A percentile compares a stretch with the other conserved stretches of the same genome.
Conservation (phyloP, 2,329 filamentous ascomycete species). For the Cytospora mali region DNA sequence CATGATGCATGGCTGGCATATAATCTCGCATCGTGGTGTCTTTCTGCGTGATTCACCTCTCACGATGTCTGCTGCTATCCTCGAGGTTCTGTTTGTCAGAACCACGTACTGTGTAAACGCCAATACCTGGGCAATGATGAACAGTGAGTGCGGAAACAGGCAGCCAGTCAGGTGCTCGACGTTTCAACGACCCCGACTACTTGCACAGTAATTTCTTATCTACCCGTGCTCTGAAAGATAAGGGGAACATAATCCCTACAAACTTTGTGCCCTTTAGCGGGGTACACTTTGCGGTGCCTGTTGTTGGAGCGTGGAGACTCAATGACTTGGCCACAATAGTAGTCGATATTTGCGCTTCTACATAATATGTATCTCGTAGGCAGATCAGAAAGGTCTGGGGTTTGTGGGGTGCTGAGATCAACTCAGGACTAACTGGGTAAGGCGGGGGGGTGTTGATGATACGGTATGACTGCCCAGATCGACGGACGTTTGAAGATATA, state of each 20-base stretch:
- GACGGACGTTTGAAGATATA: background rate
- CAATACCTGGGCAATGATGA: background rate
- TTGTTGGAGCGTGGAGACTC: background rate
- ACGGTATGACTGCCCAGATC: background rate
- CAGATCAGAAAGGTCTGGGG: slow-evolving; percentile 14
- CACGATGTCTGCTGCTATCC: background rate
- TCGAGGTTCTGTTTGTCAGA: no score
- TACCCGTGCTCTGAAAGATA: background rate
- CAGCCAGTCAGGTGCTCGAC: background rate
- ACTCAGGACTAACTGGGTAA: background rate
- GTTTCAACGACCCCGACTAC: no score
- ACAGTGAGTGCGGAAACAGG: background rate
- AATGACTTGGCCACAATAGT: background rate
- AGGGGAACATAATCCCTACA: background rate
- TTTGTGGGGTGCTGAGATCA: slow-evolving; percentile 9
- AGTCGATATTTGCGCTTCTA: background rate
- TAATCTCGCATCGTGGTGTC: background rate
- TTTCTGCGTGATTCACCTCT: background rate
- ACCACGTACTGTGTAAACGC: no score
- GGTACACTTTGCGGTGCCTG: background rate
- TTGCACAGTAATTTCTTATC: no score
- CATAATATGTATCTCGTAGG: background rate
- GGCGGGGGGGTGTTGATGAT: no score
- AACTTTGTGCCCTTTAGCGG: no score
- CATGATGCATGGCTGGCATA: no score